Evolutionary conservation across 2,329 filamentous ascomycete genomes (phyloP).

Genomic region (Juglanconis sp.): DNA sequence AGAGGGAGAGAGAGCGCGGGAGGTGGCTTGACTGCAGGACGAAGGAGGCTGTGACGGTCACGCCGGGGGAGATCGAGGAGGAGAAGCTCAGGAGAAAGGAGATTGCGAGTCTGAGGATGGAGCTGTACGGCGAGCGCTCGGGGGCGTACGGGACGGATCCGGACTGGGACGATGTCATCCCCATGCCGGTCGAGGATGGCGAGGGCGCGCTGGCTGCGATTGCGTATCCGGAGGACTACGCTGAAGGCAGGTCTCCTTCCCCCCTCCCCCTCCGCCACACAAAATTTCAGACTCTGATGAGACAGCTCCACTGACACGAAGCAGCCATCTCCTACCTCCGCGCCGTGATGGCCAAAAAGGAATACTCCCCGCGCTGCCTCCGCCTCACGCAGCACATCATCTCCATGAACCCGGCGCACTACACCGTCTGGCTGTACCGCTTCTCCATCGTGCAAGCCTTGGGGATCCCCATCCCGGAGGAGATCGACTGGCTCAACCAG

Average conservation of each 20-base stretch:
- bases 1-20: constrained; percentile 29
- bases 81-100: constrained; percentile 47
- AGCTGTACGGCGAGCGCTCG: constrained; percentile 50
- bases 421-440: constrained; percentile 97
- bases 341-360: constrained; percentile 85
- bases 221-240: constrained; percentile 84
- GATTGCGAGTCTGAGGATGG: constrained; percentile 49
- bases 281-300: too few relatives aligned
- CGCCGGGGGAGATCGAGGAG: constrained; percentile 39
- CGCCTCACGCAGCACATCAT: constrained; percentile 87
- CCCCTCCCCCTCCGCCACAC: constrained; percentile 12
- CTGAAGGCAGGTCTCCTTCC: constrained; percentile 55
- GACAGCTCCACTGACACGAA: constrained; percentile 1
- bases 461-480: constrained; percentile 61
- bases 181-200: constrained; percentile 81
- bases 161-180: constrained; percentile 78
- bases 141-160: constrained; percentile 63
- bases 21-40: constrained; percentile 19
- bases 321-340: constrained; percentile 86
- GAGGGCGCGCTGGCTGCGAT: constrained; percentile 85
- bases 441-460: constrained; percentile 73
- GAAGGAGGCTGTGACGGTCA: constrained; percentile 23
- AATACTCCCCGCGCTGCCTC: constrained; percentile 75
- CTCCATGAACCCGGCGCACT: constrained; percentile 90
- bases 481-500: constrained; percentile 82